Base-by-base conservation (phyloP, 495 filamentous ascomycete genomes). In the Pseudomonodictys pantanalensis region DNA sequence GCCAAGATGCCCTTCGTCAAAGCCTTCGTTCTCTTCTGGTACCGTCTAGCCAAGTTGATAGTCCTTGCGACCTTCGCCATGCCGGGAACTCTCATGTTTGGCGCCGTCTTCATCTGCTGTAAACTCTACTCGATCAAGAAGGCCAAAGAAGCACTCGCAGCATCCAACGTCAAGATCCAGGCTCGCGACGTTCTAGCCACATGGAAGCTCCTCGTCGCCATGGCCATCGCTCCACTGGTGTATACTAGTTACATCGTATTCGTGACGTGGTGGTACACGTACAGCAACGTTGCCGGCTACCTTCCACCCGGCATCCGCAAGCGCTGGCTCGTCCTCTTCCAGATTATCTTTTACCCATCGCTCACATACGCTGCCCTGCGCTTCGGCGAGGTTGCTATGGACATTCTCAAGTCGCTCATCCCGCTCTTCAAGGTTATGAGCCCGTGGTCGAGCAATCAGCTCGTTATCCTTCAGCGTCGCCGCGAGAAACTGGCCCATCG, bases 321-420 rank as follows among this genome's bases (percentile, higher is more conserved):
- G 83, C 80, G 95, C 29, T 41, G 38, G 38, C 80, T 88, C 30
- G 67, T 89, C 0, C 78, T 83, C 32, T 85, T 85, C 18, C 84
- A 90, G 17, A n/a, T 22, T 76, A 74, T 91, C 32, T 73, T 95
- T 60, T 97, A 95, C 77, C 90, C 91, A 1, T 78, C 85, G 22
- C 88, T 96, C 72, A 96, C 91, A 3, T 97, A 95, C 69, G 92
- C 90, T 2, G 91, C 95, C 8, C 85, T 99, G 30, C 88, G 93
- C 4, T 95, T 97, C 67, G 93, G 93, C 41, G 93, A 99, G 72
- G 85, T 92, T 47, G 93, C 91, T 28, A 97, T 99, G 92, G 93
- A 99, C 68, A 97, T 99, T 45, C 62, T 91, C 74, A 99, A 97
- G 74, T 97, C 93, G 0, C 83, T 99, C 11, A 82, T 89, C 0